These are phyloP conservation scores for Euryodendron excelsum DNA, from an alignment of 148 eudicot genomes.

Conservation along the genomic window DNA sequence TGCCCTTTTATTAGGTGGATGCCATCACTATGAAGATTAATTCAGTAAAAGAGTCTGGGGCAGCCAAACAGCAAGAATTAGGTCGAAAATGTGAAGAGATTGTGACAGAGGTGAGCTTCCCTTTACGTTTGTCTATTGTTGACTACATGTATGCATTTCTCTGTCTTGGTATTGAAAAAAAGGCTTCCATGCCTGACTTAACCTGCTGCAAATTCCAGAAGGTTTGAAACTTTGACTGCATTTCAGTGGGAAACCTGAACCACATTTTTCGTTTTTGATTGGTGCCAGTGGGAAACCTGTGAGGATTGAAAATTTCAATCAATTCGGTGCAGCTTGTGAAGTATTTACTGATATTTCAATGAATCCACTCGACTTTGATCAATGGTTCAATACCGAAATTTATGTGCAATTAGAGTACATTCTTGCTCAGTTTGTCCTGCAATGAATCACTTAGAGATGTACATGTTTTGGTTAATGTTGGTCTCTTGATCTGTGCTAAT, in stretches of 20 bases:
- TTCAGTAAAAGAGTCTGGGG: conserved; percentile 49
- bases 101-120: conserved; percentile 47
- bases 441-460: conserved; percentile 8
- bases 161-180: background rate
- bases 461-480: background rate
- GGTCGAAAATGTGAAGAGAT: conserved; percentile 55
- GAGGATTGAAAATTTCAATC: background rate
- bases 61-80: conserved; percentile 53
- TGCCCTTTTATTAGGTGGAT: conserved; percentile 44
- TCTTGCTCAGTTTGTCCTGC: background rate
- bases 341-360: background rate
- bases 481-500: background rate
- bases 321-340: background rate
- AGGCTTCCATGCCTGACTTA: background rate
- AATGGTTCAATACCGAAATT: background rate
- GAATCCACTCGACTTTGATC: background rate
- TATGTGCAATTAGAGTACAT: background rate
- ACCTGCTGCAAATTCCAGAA: background rate
- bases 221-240: background rate
- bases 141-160: background rate
- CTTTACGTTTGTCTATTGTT: background rate
- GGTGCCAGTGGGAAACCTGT: background rate
- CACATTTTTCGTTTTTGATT: background rate
- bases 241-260: background rate
- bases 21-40: conserved; percentile 37